Conservation (phyloP, 169 alveolate species). For the Cryptosporidium parvum region DNA sequence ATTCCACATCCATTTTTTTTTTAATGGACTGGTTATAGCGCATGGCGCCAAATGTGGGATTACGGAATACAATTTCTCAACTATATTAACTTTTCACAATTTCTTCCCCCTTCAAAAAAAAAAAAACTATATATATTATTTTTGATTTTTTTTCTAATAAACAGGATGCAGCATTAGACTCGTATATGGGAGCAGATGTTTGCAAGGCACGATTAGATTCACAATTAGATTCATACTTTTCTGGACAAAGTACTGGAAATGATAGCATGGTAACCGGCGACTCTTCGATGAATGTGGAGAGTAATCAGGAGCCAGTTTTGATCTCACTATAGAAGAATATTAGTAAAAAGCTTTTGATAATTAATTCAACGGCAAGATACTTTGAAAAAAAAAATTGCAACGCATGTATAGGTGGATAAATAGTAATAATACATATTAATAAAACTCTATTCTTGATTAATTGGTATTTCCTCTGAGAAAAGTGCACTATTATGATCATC, state of each 20-base stretch:
- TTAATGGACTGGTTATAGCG: neutral
- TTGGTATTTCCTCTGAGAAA: constrained; percentile 12
- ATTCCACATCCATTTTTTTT: neutral
- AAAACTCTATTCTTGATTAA: constrained; percentile 2
- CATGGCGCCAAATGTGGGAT: neutral
- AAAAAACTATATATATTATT: too few relatives aligned
- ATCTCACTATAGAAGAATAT: constrained; percentile 6
- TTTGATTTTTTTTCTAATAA: neutral
- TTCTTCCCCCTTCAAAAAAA: neutral
- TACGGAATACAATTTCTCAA: neutral
- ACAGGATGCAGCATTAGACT: constrained; percentile 69
- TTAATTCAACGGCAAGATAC: neutral
- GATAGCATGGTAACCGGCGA: constrained; percentile 19
- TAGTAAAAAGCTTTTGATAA: neutral
- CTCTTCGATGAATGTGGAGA: constrained; percentile 30
- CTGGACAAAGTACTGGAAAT: constrained; percentile 55
- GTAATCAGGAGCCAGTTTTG: constrained; percentile 39
- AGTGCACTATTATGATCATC: neutral
- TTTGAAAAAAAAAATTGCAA: neutral
- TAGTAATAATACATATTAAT: neutral
- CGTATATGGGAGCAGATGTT: constrained; percentile 58
- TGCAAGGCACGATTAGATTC: constrained; percentile 70
- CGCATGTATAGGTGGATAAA: neutral
- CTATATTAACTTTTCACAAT: neutral
- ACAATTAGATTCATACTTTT: constrained; percentile 59